Conservation (phyloP, 176 grass and related monocot genomes). For the Musa itinerans region DNA sequence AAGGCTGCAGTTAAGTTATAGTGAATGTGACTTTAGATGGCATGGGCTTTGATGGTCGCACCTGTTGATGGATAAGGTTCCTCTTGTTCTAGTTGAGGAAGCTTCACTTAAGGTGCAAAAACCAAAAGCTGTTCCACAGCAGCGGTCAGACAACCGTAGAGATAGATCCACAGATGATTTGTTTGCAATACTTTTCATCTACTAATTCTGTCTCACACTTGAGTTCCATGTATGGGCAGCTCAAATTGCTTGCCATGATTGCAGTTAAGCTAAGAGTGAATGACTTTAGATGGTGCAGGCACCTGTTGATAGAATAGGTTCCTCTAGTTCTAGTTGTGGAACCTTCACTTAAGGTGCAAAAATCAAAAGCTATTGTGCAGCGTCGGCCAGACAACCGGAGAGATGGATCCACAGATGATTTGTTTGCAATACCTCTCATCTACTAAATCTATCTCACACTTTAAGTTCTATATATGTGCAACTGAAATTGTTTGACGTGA, state of each 20-base stretch:
- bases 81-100: neutral
- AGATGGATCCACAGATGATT: constrained; percentile 7
- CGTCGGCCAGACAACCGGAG: constrained; percentile 10
- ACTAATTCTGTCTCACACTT: constrained; percentile 12
- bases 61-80: neutral
- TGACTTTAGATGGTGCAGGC: neutral
- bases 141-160: constrained; percentile 11
- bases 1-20: no score
- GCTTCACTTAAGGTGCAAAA: neutral
- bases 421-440: neutral
- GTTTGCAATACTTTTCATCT: neutral
- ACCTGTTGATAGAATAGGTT: neutral
- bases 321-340: neutral
- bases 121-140: neutral
- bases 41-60: neutral
- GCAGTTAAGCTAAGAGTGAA: no score
- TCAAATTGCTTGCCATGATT: no score
- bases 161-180: constrained; percentile 7
- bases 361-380: neutral
- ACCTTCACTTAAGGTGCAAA: neutral
- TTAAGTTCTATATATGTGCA: neutral
- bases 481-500: no score
- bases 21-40: no score
- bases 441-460: constrained; percentile 5
- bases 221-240: no score